Base-by-base conservation (phyloP, 2,329 filamentous ascomycete species). In the Fusarium torreyae region DNA sequence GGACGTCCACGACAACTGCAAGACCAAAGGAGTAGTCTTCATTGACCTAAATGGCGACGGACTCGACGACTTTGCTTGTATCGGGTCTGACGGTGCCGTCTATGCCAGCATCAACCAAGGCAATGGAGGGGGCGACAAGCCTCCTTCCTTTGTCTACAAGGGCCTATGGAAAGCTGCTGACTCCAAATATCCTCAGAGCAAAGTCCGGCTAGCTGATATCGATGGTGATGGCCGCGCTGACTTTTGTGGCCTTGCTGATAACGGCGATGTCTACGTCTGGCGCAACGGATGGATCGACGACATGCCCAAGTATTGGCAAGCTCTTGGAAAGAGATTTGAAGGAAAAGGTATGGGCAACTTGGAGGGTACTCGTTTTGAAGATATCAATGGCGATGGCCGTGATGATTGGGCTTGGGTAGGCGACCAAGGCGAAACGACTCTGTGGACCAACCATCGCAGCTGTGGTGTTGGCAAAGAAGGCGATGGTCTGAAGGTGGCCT, bases 301-400 rank as follows among this genome's bases (percentile, higher is more conserved):
- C 13, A 55, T 39, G 42, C 52, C 52, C 11, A 22, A 46, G 7
- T 55, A 55, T 9, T 81, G 79, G 78, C 77, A 82, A 59, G 50
- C 66, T 5, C 68, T 81, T 36, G 76, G 66, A 5, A n/a, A 60
- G 20, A 43, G 66, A 3, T 77, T 74, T 38, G 51, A 50, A 2
- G 57, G 38, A 7, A 64, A 70, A 39, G n/a, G 17, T n/a, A 75
- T 69, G 57, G 72, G 72, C 1, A 57, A 74, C 40, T 15, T 70
- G 5, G 24, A 28, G 7, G 74, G 74, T 4, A 40, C 72, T 3
- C 63, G 65, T 2, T 72, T 74, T 24, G 63, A 70, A 18, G 74
- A 76, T 36, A 66, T 76, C 42, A 48, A 48, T 7, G 45, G 45
- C 13, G 45, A 48, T 36, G 45, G 45, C 5, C 45, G 45, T 10